phyloP scores from a whole-genome alignment of 148 eudicot species.

The Arbutus unedo region DNA sequence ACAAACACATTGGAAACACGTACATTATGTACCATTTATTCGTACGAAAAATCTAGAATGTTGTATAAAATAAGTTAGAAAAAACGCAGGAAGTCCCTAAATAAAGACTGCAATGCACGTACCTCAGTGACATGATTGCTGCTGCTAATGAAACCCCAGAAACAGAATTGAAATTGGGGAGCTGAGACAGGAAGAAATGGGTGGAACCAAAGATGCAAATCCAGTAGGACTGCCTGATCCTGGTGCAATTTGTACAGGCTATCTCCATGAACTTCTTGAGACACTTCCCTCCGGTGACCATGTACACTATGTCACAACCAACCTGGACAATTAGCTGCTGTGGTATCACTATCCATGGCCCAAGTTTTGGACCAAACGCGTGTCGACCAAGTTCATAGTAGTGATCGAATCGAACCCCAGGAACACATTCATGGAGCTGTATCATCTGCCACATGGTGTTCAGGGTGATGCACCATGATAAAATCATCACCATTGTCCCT shows the following conservation, averaged over 20 bases:
- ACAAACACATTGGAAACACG: too few species aligned
- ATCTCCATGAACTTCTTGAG: slow-evolving; percentile 83
- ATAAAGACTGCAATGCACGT: slow-evolving; percentile 8
- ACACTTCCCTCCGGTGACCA: slow-evolving; percentile 93
- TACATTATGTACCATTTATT: too few species aligned
- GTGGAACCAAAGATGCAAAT: slow-evolving; percentile 74
- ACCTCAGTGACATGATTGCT: slow-evolving; percentile 90
- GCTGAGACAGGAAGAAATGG: slow-evolving; percentile 84
- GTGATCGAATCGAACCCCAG: slow-evolving; percentile 76
- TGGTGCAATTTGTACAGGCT: slow-evolving; percentile 55
- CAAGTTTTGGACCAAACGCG: slow-evolving; percentile 82
- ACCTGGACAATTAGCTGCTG: slow-evolving; percentile 94
- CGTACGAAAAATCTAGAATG: too few species aligned
- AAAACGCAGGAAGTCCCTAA: too few species aligned
- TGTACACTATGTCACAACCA: slow-evolving; percentile 85
- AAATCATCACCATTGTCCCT: slow-evolving; percentile 60
- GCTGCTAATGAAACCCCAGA: slow-evolving; percentile 81
- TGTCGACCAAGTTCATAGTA: slow-evolving; percentile 62
- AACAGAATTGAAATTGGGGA: slow-evolving; percentile 84
- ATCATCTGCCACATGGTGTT: slow-evolving; percentile 89
- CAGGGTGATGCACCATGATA: slow-evolving; percentile 82
- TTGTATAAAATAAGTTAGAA: too few species aligned
- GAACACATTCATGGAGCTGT: slow-evolving; percentile 85
- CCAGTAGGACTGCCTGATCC: slow-evolving; percentile 73
- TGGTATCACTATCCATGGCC: slow-evolving; percentile 89